These are phyloP conservation scores for Saccharomycopsis sp. DNA, from an alignment of 805 yeast species.

Conservation along the genomic window DNA sequence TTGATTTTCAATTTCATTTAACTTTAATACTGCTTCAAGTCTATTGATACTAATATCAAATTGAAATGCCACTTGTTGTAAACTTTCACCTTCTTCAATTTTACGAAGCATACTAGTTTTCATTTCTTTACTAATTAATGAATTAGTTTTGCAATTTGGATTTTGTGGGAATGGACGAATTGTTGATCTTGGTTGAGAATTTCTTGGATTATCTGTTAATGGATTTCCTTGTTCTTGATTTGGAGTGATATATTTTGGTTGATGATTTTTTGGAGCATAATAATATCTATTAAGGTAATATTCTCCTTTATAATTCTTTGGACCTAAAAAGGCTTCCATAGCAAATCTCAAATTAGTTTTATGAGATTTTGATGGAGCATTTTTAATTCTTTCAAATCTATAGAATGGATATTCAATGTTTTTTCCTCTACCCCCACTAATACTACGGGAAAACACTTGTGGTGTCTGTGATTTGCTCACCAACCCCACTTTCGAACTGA, in stretches of 20 bases:
- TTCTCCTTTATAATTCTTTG: conserved; percentile 74
- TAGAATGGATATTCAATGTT: conserved; percentile 44
- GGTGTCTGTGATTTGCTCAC: too few relatives aligned
- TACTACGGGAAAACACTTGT: too few relatives aligned
- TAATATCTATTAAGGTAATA: conserved; percentile 68
- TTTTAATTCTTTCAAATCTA: conserved; percentile 33
- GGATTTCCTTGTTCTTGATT: conserved; percentile 34
- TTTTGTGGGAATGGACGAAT: conserved; percentile 80
- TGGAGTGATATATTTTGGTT: conserved; percentile 63
- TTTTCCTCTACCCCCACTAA: too few relatives aligned
- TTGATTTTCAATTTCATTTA: conserved; percentile 53
- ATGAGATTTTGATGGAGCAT: conserved; percentile 30
- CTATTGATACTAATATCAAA: conserved; percentile 78
- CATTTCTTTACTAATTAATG: conserved; percentile 45
- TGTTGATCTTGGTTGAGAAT: neutral
- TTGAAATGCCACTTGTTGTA: conserved; percentile 67
- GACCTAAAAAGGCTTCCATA: conserved; percentile 71
- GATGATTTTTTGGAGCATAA: conserved; percentile 54
- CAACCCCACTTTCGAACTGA: too few relatives aligned
- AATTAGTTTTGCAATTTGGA: conserved; percentile 55
- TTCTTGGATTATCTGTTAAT: conserved; percentile 18
- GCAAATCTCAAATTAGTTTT: conserved; percentile 50
- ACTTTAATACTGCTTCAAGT: conserved; percentile 75
- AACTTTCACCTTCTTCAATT: conserved; percentile 37
- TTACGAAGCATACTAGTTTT: conserved; percentile 52